phyloP scores from a whole-genome alignment of 2,329 filamentous ascomycete species.

The Calonectria multiphialidica region DNA sequence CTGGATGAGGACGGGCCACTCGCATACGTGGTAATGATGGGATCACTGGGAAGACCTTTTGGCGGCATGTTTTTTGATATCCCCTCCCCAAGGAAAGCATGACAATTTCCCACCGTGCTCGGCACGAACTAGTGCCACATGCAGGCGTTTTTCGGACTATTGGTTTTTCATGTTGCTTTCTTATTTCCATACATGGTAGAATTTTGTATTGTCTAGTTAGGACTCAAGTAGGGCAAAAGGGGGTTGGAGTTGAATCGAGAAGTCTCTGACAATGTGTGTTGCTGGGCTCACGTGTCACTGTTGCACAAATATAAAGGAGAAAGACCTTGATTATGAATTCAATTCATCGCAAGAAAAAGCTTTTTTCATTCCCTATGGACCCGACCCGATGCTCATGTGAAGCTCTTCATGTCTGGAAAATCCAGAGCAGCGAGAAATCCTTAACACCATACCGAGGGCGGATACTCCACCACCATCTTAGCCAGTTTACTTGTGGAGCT shows the following conservation, averaged over 20 bases:
- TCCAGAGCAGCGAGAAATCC: constrained; percentile 52
- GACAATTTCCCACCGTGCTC: constrained; percentile 23
- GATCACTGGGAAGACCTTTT: constrained; percentile 23
- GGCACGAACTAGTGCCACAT: constrained; percentile 23
- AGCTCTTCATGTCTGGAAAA: constrained; percentile 52
- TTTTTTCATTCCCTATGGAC: constrained; percentile 53
- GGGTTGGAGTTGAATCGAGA: constrained; percentile 18
- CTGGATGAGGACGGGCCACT: constrained; percentile 28
- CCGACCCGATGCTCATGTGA: constrained; percentile 53
- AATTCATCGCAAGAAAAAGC: constrained; percentile 49
- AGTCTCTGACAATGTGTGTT: constrained; percentile 12
- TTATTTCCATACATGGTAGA: constrained; percentile 2
- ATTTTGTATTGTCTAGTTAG: constrained; percentile 17
- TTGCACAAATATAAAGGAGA: constrained; percentile 20
- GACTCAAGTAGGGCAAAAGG: constrained; percentile 2
- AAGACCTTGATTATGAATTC: constrained; percentile 45
- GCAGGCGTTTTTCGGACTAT: constrained; percentile 15
- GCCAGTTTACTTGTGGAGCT: constrained; percentile 91
- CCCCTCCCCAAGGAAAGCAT: constrained; percentile 19
- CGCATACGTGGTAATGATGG: constrained; percentile 38
- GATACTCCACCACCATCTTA: constrained; percentile 36
- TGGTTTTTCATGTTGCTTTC: constrained; percentile 13
- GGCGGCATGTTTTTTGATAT: constrained; percentile 34
- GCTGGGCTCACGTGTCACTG: constrained; percentile 27
- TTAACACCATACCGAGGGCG: constrained; percentile 53